These are phyloP conservation scores for Dipsacomyces acuminosporus DNA, from an alignment of 371 early-diverging fungal genomes.

Conservation along the genomic window DNA sequence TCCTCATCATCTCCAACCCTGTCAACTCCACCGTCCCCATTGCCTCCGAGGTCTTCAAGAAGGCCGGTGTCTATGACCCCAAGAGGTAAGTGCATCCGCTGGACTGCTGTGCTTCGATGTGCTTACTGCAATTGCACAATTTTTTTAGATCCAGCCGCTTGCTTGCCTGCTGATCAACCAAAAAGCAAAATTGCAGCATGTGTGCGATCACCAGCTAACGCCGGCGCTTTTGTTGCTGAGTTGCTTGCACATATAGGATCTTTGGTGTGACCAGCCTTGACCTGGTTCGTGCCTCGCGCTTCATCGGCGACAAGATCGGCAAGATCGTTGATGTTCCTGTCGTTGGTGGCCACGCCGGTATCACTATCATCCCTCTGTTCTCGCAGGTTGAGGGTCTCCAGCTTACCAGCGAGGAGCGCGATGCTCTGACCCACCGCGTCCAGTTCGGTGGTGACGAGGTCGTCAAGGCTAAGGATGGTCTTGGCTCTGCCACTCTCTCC, in stretches of 20 bases:
- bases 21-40: conserved; percentile 99
- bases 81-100: conserved; percentile 58
- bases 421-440: conserved; percentile 92
- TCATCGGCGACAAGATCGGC: conserved; percentile 81
- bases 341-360: conserved; percentile 98
- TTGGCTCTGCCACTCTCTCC: conserved; percentile 96
- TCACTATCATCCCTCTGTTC: conserved; percentile 95
- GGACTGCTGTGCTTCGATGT: not conserved
- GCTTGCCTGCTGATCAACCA: no score
- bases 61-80: conserved; percentile 89
- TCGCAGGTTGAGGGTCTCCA: conserved; percentile 73
- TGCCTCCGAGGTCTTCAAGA: conserved; percentile 94
- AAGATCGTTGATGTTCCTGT: conserved; percentile 81
- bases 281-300: conserved; percentile 96
- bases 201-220: no score
- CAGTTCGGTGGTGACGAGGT: conserved; percentile 99
- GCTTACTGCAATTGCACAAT: conserved; percentile 12
- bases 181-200: no score
- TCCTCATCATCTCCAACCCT: conserved; percentile 98
- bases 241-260: no score
- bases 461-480: conserved; percentile 98
- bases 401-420: conserved; percentile 88
- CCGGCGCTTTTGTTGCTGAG: no score
- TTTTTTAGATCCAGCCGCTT: no score
- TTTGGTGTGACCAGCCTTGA: conserved; percentile 99